Conservation (phyloP, 2,329 filamentous ascomycete genomes). For the Pseudonectria foliicola region DNA sequence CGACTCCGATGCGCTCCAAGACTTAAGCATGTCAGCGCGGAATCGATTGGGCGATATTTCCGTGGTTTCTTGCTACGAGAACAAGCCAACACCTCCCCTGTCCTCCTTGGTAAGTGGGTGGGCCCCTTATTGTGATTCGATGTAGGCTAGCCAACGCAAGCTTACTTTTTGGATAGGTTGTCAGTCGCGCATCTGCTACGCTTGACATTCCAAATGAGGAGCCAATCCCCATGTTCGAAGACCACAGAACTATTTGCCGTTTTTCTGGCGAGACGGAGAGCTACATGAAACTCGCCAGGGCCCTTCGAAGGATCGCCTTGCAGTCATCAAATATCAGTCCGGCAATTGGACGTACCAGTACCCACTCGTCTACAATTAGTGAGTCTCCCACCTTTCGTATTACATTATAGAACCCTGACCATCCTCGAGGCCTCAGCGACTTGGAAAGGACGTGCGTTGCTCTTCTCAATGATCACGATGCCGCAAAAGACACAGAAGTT, state of each 20-base stretch:
- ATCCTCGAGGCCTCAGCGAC: slow-evolving; percentile 23
- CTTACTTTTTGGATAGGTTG: slow-evolving; percentile 14
- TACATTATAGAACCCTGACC: background rate
- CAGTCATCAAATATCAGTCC: background rate
- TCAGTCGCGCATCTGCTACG: slow-evolving; percentile 19
- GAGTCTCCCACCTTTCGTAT: background rate
- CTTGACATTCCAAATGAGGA: slow-evolving; percentile 15
- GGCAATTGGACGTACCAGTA: background rate
- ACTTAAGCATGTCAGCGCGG: slow-evolving; percentile 10
- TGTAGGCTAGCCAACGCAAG: background rate
- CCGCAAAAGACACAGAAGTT: slow-evolving; percentile 22
- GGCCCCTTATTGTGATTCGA: background rate
- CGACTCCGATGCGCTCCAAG: slow-evolving; percentile 11
- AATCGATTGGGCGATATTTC: slow-evolving; percentile 10
- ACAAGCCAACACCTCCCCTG: slow-evolving; percentile 6
- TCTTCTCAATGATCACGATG: slow-evolving; percentile 24
- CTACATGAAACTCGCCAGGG: slow-evolving; percentile 11
- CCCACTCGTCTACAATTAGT: background rate
- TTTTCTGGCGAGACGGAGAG: slow-evolving; percentile 14
- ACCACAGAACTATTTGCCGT: slow-evolving; percentile 21
- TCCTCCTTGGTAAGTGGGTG: slow-evolving; percentile 6
- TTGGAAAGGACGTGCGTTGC: slow-evolving; percentile 25
- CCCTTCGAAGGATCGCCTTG: slow-evolving; percentile 11
- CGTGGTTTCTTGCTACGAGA: slow-evolving; percentile 17
- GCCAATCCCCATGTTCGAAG: slow-evolving; percentile 14